Percentiles rank a stretch among this genome's conserved stretches.
phyloP scores from a whole-genome alignment of 805 yeast genomes.

The Ogataea neopini region DNA sequence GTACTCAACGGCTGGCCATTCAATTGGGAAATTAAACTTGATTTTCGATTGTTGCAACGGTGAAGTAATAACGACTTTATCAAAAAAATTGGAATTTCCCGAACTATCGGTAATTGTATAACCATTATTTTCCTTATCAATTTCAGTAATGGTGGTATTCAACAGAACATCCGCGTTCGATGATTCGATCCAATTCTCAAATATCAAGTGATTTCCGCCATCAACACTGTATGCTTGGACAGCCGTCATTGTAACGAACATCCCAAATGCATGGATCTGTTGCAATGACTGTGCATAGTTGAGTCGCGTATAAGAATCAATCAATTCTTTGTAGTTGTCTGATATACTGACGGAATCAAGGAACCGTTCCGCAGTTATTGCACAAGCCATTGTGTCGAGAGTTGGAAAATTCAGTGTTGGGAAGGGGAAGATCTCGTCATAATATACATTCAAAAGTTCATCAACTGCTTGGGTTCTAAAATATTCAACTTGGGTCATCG shows the following conservation, averaged over 20 bases:
- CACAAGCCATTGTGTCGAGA: background rate
- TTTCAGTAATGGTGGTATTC: conserved; percentile 30
- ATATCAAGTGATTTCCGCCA: conserved; percentile 49
- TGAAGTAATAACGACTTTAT: conserved; percentile 46
- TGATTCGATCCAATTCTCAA: conserved; percentile 38
- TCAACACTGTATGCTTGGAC: conserved; percentile 35
- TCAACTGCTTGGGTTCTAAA: conserved; percentile 22
- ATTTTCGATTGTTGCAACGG: conserved; percentile 39
- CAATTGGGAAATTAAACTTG: conserved; percentile 8
- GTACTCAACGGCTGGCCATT: conserved; percentile 22
- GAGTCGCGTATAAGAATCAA: conserved; percentile 44
- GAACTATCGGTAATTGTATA: conserved; percentile 7
- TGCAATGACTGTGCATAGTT: conserved; percentile 45
- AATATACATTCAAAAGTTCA: conserved; percentile 35
- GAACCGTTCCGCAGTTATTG: conserved; percentile 27
- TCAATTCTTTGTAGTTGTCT: conserved; percentile 28
- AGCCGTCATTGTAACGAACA: conserved; percentile 42
- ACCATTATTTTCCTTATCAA: conserved; percentile 13
- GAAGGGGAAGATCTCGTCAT: conserved; percentile 40
- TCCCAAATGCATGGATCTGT: conserved; percentile 45
- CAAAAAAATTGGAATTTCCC: conserved; percentile 30
- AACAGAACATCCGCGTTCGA: conserved; percentile 38
- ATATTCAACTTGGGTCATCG: conserved; percentile 24
- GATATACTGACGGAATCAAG: conserved; percentile 30
- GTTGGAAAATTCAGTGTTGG: conserved; percentile 22